A percentile compares a stretch with the other conserved stretches of the same genome.
Conservation (phyloP, 306 rosid genomes). For the Comarum palustre region DNA sequence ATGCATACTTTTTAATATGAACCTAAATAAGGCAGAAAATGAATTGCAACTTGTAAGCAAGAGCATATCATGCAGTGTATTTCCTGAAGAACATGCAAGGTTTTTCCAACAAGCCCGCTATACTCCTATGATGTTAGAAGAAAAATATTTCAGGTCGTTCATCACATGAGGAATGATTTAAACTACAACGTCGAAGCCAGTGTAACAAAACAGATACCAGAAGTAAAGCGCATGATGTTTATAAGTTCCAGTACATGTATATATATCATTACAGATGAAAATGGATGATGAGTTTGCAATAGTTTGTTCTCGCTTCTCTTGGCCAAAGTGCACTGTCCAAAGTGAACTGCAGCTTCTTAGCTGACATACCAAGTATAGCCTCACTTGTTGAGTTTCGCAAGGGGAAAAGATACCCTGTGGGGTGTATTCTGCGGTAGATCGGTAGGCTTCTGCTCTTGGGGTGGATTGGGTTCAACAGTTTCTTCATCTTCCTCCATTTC, state of each 20-base stretch:
- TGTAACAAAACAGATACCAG: neutral
- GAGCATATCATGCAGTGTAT: too few species aligned
- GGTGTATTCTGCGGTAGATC: slow-evolving; percentile 53
- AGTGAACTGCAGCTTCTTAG: neutral
- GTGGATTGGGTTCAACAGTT: slow-evolving; percentile 38
- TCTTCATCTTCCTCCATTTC: slow-evolving; percentile 77
- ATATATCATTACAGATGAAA: neutral
- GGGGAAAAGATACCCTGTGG: slow-evolving; percentile 75
- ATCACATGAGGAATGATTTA: too few species aligned
- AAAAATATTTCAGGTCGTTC: too few species aligned
- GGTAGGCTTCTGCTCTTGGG: slow-evolving; percentile 51
- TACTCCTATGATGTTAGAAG: too few species aligned
- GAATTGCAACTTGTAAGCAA: too few species aligned
- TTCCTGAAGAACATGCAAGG: too few species aligned
- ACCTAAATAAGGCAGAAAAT: too few species aligned
- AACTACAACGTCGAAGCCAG: neutral
- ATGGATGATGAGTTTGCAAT: neutral
- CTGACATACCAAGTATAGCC: neutral
- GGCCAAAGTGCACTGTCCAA: neutral
- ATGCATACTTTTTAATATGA: too few species aligned
- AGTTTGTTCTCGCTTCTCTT: neutral
- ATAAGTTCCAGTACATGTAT: neutral
- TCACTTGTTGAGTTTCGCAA: slow-evolving; percentile 56
- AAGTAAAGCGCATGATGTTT: neutral
- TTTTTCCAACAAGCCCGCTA: too few species aligned